A percentile compares a stretch with the other conserved stretches of the same genome.
Conservation (phyloP, 1,284 basidiomycete genomes). For the Pseudomicrostroma phylloplanum region DNA sequence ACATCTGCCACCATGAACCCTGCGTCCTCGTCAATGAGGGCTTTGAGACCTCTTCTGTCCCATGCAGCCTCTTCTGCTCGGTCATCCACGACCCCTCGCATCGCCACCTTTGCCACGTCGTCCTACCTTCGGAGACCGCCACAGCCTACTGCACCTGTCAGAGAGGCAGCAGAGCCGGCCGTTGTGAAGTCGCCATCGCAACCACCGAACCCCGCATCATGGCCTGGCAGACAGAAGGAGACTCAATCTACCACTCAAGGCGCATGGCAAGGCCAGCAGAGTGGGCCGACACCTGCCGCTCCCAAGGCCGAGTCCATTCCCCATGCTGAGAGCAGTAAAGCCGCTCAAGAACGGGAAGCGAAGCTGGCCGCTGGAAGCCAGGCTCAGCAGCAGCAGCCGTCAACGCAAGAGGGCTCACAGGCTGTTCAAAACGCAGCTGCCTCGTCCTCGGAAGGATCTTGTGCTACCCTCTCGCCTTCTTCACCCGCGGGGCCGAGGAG, state of each 20-base stretch:
- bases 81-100: too few relatives aligned
- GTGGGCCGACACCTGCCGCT: too few relatives aligned
- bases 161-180: not conserved
- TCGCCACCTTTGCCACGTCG: too few relatives aligned
- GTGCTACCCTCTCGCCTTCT: constrained; percentile 29
- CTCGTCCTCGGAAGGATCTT: constrained; percentile 18
- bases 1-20: too few relatives aligned
- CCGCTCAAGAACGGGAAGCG: constrained; percentile 8
- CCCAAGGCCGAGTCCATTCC: too few relatives aligned
- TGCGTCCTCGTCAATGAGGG: too few relatives aligned
- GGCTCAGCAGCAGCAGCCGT: constrained; percentile 1
- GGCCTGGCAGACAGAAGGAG: not conserved
- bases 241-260: too few relatives aligned
- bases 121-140: too few relatives aligned
- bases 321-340: constrained; percentile 1
- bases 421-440: constrained; percentile 12
- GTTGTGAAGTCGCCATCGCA: not conserved
- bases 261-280: too few relatives aligned
- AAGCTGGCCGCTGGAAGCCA: constrained; percentile 10
- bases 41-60: too few relatives aligned
- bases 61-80: too few relatives aligned
- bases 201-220: not conserved
- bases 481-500: constrained; percentile 26
- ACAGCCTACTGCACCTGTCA: not conserved
- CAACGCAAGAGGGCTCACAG: constrained; percentile 12